phyloP scores from a whole-genome alignment of 2,329 filamentous ascomycete species.

The Stenocarpella maydis region DNA sequence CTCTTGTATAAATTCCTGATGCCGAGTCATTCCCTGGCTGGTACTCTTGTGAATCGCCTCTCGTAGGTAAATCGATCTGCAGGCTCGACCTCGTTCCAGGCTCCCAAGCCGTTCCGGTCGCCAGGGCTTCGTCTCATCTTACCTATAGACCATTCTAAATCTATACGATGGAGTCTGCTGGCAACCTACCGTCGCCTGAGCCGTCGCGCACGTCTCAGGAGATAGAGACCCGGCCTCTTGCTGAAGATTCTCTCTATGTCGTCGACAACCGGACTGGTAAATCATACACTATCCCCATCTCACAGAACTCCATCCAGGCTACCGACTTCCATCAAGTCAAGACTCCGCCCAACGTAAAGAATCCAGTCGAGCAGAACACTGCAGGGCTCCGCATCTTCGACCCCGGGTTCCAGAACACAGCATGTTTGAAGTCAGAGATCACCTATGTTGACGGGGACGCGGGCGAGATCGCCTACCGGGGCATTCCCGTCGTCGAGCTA shows the following conservation, averaged over 20 bases:
- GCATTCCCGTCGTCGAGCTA: not conserved
- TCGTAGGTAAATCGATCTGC: too few species aligned
- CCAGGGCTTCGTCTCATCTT: too few species aligned
- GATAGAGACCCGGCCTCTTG: not conserved
- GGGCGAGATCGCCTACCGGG: slow-evolving; percentile 4
- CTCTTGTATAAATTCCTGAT: too few species aligned
- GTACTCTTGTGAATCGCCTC: too few species aligned
- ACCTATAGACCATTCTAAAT: too few species aligned
- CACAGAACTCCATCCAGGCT: not conserved
- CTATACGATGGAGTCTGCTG: not conserved
- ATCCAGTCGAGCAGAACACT: slow-evolving; percentile 4
- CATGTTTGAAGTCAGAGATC: not conserved
- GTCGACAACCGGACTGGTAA: not conserved
- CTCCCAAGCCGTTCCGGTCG: too few species aligned
- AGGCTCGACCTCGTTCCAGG: too few species aligned
- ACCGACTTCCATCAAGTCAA: slow-evolving; percentile 2
- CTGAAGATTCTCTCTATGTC: not conserved
- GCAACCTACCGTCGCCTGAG: not conserved
- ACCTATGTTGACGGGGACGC: slow-evolving; percentile 9
- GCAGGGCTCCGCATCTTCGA: slow-evolving; percentile 4
- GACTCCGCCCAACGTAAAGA: not conserved
- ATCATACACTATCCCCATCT: not conserved
- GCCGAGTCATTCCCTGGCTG: too few species aligned
- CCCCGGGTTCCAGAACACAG: slow-evolving; percentile 12
- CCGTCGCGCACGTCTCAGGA: not conserved